Evolutionary conservation across 768 basidiomycete species (phyloP).

Genomic region (Russula emetica): DNA sequence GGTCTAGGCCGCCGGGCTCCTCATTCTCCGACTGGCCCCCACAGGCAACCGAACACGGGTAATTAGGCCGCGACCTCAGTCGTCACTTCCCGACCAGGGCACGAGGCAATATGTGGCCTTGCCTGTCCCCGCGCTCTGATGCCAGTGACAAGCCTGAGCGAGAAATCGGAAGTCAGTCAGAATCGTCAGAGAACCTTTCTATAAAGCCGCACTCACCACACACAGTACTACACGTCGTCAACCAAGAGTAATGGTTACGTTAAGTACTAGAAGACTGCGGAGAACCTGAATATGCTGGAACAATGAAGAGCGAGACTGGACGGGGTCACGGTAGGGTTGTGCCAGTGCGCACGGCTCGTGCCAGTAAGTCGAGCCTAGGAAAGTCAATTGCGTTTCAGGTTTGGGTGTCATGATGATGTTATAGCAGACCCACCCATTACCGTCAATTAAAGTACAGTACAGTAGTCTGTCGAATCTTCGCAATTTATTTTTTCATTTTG

Average conservation of each 20-base stretch:
- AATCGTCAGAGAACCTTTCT: conserved; percentile 1
- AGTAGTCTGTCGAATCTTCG: neutral
- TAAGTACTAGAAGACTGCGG: neutral
- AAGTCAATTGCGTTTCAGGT: neutral
- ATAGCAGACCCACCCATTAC: neutral
- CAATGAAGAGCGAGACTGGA: neutral
- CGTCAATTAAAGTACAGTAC: neutral
- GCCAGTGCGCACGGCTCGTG: no score
- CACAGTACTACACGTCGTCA: neutral
- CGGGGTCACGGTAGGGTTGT: no score
- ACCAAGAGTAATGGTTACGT: conserved; percentile 1
- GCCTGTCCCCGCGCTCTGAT: neutral
- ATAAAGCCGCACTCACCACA: conserved; percentile 10
- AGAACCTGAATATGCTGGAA: neutral
- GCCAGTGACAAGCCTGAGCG: neutral
- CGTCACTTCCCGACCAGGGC: neutral
- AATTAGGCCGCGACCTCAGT: neutral
- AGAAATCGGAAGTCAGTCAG: conserved; percentile 4
- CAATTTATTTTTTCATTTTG: neutral
- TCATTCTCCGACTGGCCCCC: neutral
- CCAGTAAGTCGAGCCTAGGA: neutral
- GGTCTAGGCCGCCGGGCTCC: neutral
- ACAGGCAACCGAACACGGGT: neutral
- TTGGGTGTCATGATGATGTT: neutral
- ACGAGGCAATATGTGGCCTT: neutral